phyloP scores from a whole-genome alignment of 352 stramenopile genomes.

The Phytophthora parvispora region DNA sequence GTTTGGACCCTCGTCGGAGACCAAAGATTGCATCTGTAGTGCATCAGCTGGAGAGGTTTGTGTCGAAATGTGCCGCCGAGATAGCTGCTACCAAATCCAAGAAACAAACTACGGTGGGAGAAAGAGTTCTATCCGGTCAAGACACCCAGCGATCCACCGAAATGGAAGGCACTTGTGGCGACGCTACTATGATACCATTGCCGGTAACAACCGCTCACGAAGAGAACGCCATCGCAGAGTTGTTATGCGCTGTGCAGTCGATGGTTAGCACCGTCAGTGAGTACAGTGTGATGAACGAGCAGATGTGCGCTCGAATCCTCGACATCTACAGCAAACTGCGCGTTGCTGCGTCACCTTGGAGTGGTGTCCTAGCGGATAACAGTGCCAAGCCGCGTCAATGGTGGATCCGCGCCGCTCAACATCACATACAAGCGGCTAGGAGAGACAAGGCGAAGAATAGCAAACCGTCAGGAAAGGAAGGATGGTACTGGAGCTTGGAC shows the following conservation, averaged over 20 bases:
- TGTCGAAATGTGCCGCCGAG: background rate
- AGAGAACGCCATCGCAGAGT: conserved; percentile 1
- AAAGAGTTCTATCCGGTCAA: background rate
- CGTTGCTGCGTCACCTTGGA: conserved; percentile 9
- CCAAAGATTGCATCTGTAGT: conserved; percentile 18
- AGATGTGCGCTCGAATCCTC: conserved; percentile 5
- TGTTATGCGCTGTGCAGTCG: conserved; percentile 15
- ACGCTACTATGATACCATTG: background rate
- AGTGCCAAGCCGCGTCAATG: conserved; percentile 13
- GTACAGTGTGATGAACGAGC: conserved; percentile 23
- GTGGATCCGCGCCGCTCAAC: conserved; percentile 11
- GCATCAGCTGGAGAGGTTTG: conserved; percentile 12
- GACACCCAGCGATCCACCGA: background rate
- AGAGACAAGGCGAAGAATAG: conserved; percentile 3
- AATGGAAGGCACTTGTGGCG: background rate
- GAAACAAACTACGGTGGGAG: background rate
- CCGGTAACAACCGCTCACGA: background rate
- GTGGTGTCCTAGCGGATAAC: background rate
- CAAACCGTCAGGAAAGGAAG: background rate
- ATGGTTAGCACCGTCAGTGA: conserved; percentile 7
- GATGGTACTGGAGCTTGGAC: background rate
- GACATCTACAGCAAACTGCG: conserved; percentile 21
- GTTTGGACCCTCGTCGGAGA: conserved; percentile 7
- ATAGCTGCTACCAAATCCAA: background rate
- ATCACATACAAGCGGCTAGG: conserved; percentile 2